A percentile compares a stretch with the other conserved stretches of the same genome.
Evolutionary conservation across 192 early-diverging fungal genomes (phyloP).

Genomic region (Rhizophagus clarus): DNA sequence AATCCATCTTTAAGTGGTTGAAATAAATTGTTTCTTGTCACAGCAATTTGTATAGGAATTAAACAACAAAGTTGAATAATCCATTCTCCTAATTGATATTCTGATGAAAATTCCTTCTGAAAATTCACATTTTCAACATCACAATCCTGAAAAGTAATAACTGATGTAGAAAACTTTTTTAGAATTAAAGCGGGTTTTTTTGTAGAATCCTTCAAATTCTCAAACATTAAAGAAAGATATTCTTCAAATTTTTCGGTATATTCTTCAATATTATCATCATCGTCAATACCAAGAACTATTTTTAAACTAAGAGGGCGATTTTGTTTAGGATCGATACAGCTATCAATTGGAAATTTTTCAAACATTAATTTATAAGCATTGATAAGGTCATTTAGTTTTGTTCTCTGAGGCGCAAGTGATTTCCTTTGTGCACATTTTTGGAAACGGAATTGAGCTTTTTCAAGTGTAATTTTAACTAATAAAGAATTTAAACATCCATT

Average conservation of each 20-base stretch:
- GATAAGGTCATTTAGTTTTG: neutral
- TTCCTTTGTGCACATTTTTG: neutral
- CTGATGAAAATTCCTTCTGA: neutral
- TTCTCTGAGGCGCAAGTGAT: neutral
- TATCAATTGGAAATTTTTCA: conserved; percentile 18
- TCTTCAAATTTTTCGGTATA: conserved; percentile 10
- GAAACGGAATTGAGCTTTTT: conserved; percentile 9
- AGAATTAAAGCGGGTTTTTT: neutral
- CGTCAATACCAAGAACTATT: neutral
- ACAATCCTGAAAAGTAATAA: neutral
- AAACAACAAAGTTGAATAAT: conserved; percentile 13
- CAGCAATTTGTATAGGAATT: conserved; percentile 26
- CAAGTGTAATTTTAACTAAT: conserved; percentile 6
- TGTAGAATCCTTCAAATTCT: neutral
- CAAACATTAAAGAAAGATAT: neutral
- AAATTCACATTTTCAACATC: neutral
- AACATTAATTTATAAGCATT: conserved; percentile 7
- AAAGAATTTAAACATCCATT: neutral
- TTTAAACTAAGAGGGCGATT: neutral
- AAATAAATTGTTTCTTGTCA: conserved; percentile 30
- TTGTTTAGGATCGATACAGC: neutral
- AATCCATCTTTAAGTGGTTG: conserved; percentile 24
- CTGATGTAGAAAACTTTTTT: neutral
- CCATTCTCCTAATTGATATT: conserved; percentile 8
- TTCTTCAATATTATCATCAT: neutral